These are phyloP conservation scores for Cyberlindnera maritima DNA, from an alignment of 805 yeast species.

Conservation along the genomic window DNA sequence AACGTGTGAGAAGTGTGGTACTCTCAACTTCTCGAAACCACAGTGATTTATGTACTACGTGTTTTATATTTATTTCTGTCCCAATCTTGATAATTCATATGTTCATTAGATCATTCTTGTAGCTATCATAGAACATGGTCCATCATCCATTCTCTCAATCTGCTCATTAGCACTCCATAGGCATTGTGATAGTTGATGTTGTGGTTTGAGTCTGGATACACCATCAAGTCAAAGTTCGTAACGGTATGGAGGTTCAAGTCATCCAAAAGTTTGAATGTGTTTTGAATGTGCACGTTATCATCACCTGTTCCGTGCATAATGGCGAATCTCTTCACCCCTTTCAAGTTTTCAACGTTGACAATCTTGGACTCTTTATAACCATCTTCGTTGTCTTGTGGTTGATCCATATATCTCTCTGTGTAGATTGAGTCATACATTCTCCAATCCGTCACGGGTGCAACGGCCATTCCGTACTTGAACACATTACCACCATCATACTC, in stretches of 20 bases:
- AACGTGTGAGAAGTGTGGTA: constrained; percentile 75
- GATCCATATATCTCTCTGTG: constrained; percentile 73
- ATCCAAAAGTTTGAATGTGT: constrained; percentile 61
- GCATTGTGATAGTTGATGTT: constrained; percentile 80
- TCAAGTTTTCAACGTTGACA: constrained; percentile 41
- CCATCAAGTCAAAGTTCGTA: constrained; percentile 80
- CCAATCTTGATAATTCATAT: too few species aligned
- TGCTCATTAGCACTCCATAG: constrained; percentile 65
- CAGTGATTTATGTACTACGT: constrained; percentile 24
- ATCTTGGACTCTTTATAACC: constrained; percentile 50
- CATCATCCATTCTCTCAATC: constrained; percentile 55
- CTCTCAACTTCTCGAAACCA: constrained; percentile 66
- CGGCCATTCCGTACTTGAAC: constrained; percentile 75
- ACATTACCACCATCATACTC: constrained; percentile 61
- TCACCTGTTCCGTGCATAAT: constrained; percentile 84
- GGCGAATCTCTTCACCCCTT: constrained; percentile 52
- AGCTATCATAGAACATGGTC: constrained; percentile 1
- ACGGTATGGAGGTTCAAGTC: constrained; percentile 47
- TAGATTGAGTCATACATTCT: constrained; percentile 70
- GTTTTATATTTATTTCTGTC: not conserved
- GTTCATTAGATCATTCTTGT: not conserved
- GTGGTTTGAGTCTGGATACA: constrained; percentile 94
- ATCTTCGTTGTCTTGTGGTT: constrained; percentile 45
- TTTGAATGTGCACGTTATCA: constrained; percentile 80
- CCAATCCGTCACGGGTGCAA: constrained; percentile 87